phyloP scores from a whole-genome alignment of 1,284 basidiomycete species.

The Tilletia horrida region DNA sequence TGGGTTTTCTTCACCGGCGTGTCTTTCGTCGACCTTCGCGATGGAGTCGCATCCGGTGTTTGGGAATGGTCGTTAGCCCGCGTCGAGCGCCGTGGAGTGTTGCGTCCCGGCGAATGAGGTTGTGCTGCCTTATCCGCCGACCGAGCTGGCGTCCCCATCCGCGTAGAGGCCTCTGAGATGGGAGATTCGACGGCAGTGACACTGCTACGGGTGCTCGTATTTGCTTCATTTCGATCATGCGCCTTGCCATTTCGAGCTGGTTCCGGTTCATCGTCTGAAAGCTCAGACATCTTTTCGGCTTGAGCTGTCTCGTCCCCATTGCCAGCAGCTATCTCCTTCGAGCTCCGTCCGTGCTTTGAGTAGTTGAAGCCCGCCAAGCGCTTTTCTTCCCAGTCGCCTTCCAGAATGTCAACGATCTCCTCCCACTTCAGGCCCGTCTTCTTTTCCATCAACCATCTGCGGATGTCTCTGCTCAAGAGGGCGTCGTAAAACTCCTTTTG shows the following conservation, averaged over 20 bases:
- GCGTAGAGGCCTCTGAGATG: constrained; percentile 28
- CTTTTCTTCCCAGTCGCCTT: constrained; percentile 23
- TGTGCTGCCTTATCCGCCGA: constrained; percentile 11
- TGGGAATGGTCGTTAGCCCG: no score
- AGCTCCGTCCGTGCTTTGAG: constrained; percentile 21
- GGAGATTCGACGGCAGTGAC: constrained; percentile 21
- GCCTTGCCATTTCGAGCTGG: not conserved
- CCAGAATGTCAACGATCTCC: constrained; percentile 26
- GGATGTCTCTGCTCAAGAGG: constrained; percentile 38
- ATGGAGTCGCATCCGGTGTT: no score
- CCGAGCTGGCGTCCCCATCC: constrained; percentile 11
- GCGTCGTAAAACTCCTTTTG: constrained; percentile 83
- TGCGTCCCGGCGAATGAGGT: not conserved
- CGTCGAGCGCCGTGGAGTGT: no score
- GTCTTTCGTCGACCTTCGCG: no score
- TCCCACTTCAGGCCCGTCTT: constrained; percentile 40
- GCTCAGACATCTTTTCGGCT: no score
- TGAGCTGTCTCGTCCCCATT: constrained; percentile 16
- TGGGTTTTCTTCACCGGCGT: no score
- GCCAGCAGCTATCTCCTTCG: constrained; percentile 4
- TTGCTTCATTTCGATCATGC: not conserved
- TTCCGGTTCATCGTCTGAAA: no score
- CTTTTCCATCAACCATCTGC: constrained; percentile 43
- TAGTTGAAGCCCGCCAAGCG: not conserved
- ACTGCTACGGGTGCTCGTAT: constrained; percentile 24